Conservation (phyloP, 2,329 filamentous ascomycete species). For the Xylariaceae sp. region DNA sequence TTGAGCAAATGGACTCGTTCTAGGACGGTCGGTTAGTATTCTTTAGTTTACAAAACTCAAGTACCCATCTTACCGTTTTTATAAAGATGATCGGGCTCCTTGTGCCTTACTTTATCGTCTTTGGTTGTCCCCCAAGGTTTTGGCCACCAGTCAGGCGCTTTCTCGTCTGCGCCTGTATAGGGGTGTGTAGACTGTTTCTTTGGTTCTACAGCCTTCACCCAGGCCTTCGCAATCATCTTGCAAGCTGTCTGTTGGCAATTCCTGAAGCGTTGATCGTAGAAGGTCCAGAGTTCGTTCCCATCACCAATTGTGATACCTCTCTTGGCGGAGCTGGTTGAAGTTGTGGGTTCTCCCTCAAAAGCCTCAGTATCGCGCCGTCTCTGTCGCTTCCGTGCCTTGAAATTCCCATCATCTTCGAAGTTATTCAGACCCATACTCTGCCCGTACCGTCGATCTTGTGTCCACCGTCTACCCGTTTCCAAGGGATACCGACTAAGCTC, state of each 20-base stretch:
- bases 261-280: slow-evolving; percentile 65
- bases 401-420: slow-evolving; percentile 35
- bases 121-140: slow-evolving; percentile 54
- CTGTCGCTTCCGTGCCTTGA: slow-evolving; percentile 43
- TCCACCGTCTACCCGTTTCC: slow-evolving; percentile 17
- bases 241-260: slow-evolving; percentile 71
- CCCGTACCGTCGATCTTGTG: slow-evolving; percentile 19
- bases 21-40: slow-evolving; percentile 34
- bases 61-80: slow-evolving; percentile 59
- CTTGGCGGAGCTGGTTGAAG: slow-evolving; percentile 42
- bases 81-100: slow-evolving; percentile 73
- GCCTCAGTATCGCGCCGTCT: slow-evolving; percentile 44
- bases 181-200: slow-evolving; percentile 78
- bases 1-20: slow-evolving; percentile 62
- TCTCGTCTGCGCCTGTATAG: slow-evolving; percentile 67
- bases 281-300: slow-evolving; percentile 55
- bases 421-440: slow-evolving; percentile 20
- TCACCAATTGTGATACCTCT: slow-evolving; percentile 57
- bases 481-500: slow-evolving; percentile 16
- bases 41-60: slow-evolving; percentile 8
- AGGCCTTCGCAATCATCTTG: slow-evolving; percentile 74
- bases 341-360: slow-evolving; percentile 45
- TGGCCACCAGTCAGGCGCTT: slow-evolving; percentile 70
- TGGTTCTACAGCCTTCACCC: slow-evolving; percentile 74
- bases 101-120: slow-evolving; percentile 63